phyloP scores from a whole-genome alignment of 805 yeast species.

The Candida nemodendra region DNA sequence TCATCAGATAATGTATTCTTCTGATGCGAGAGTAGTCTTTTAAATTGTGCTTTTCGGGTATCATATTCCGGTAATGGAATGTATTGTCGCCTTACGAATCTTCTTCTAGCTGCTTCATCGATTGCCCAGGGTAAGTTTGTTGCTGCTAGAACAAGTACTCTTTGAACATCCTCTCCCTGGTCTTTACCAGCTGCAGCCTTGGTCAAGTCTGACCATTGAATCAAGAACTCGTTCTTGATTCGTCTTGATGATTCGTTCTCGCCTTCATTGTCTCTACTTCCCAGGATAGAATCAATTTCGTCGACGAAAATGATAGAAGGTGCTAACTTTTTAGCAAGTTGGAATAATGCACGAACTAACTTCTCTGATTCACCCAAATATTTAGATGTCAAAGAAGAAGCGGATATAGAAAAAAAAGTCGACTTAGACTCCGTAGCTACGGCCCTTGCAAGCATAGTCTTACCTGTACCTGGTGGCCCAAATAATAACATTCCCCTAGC shows the following conservation, averaged over 20 bases:
- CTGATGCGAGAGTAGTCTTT: conserved; percentile 66
- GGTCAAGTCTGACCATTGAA: conserved; percentile 92
- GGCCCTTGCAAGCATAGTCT: conserved; percentile 95
- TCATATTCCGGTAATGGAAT: conserved; percentile 91
- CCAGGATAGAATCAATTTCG: conserved; percentile 88
- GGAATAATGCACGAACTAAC: conserved; percentile 83
- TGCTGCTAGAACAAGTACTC: conserved; percentile 91
- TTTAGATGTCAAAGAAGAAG: conserved; percentile 85
- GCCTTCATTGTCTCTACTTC: conserved; percentile 69
- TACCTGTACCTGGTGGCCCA: conserved; percentile 99
- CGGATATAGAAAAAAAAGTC: conserved; percentile 87
- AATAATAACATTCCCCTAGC: conserved; percentile 93
- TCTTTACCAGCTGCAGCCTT: conserved; percentile 82
- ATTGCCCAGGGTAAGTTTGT: conserved; percentile 96
- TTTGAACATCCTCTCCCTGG: conserved; percentile 46
- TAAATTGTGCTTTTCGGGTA: conserved; percentile 71
- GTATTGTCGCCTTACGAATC: conserved; percentile 89
- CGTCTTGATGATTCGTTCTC: conserved; percentile 84
- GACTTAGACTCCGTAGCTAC: conserved; percentile 95
- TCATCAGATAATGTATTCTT: conserved; percentile 63
- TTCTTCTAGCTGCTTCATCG: conserved; percentile 93
- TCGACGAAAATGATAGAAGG: conserved; percentile 95
- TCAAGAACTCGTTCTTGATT: conserved; percentile 87
- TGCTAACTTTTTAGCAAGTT: conserved; percentile 77
- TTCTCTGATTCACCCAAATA: conserved; percentile 93